Percentiles rank a stretch among this genome's conserved stretches.
Conservation (phyloP, 2,329 filamentous ascomycete genomes). For the Paecilomyces sp. region DNA sequence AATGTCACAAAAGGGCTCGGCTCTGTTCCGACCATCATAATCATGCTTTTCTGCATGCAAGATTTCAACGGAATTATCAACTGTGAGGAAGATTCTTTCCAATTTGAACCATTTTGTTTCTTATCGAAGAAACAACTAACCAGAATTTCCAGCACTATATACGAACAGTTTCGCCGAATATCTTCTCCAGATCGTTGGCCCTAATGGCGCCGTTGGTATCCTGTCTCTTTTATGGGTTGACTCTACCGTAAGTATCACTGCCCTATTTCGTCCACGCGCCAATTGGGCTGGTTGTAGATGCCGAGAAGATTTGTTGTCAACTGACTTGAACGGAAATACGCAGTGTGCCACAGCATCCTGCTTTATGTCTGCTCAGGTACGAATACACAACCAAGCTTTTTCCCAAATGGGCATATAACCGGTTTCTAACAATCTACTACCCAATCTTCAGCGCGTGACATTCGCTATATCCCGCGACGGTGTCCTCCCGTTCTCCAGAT, state of each 20-base stretch:
- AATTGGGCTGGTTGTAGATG: not conserved
- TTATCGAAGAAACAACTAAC: no score
- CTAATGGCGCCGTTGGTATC: slow-evolving; percentile 27
- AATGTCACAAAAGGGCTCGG: slow-evolving; percentile 26
- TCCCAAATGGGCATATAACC: not conserved
- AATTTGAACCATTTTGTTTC: not conserved
- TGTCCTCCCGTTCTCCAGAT: slow-evolving; percentile 30
- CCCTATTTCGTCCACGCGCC: not conserved
- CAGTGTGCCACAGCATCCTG: not conserved
- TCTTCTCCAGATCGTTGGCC: slow-evolving; percentile 29
- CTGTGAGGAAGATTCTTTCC: not conserved
- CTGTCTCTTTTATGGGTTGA: slow-evolving; percentile 32
- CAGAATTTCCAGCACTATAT: slow-evolving; percentile 15
- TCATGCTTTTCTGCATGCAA: slow-evolving; percentile 36
- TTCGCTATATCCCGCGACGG: slow-evolving; percentile 35
- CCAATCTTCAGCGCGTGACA: slow-evolving; percentile 34
- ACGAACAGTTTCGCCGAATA: slow-evolving; percentile 36
- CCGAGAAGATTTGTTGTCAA: not conserved
- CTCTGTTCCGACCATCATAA: slow-evolving; percentile 31
- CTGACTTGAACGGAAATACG: not conserved
- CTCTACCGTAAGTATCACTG: slow-evolving; percentile 18
- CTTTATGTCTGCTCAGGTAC: not conserved
- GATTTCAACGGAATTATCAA: slow-evolving; percentile 32
- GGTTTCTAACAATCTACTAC: slow-evolving; percentile 23
- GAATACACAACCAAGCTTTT: not conserved